Conservation (phyloP, 768 basidiomycete genomes). For the Agrocybe praecox region DNA sequence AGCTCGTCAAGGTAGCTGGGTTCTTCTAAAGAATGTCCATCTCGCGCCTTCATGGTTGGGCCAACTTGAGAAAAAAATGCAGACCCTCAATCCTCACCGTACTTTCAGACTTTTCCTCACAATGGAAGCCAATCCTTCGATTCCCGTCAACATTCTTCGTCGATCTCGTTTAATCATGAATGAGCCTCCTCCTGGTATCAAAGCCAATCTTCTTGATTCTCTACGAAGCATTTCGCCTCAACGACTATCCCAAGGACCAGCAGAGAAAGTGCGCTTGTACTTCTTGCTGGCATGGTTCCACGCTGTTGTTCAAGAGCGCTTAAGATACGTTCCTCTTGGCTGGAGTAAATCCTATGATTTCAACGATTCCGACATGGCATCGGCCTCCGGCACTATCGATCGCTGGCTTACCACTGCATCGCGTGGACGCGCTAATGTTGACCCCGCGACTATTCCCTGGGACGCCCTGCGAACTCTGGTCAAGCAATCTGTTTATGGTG, state of each 20-base stretch:
- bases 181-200: slow-evolving; percentile 96
- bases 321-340: slow-evolving; percentile 93
- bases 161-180: slow-evolving; percentile 98
- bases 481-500: slow-evolving; percentile 96
- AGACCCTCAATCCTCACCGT: slow-evolving; percentile 85
- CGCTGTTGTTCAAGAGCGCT: slow-evolving; percentile 93
- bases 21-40: slow-evolving; percentile 96
- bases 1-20: slow-evolving; percentile 93
- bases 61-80: slow-evolving; percentile 94
- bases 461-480: slow-evolving; percentile 90
- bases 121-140: slow-evolving; percentile 94
- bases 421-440: slow-evolving; percentile 89
- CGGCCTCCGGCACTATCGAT: slow-evolving; percentile 91
- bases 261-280: slow-evolving; percentile 90
- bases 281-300: slow-evolving; percentile 99
- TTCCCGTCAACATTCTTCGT: slow-evolving; percentile 95
- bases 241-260: slow-evolving; percentile 82
- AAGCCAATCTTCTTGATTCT: slow-evolving; percentile 93
- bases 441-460: slow-evolving; percentile 94
- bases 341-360: slow-evolving; percentile 99
- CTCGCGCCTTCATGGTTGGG: slow-evolving; percentile 95
- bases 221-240: slow-evolving; percentile 71
- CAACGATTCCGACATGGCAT: slow-evolving; percentile 97
- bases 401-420: slow-evolving; percentile 81
- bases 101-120: slow-evolving; percentile 97